These are phyloP conservation scores for Clitoria ternatea DNA, from an alignment of 306 rosid species.

Conservation along the genomic window DNA sequence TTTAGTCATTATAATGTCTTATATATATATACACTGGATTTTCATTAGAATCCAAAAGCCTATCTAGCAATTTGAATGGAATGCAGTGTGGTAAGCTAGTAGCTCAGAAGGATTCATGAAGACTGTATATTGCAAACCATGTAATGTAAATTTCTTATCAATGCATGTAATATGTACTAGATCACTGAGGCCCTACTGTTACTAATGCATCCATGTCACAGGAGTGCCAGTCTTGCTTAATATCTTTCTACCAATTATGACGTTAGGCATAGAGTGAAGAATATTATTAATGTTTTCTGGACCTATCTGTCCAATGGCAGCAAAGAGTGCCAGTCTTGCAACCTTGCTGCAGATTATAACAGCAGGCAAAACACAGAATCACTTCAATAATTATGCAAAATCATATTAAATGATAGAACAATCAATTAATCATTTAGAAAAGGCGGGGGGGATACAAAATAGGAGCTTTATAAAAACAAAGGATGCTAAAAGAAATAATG, in stretches of 20 bases:
- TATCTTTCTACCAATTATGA: background rate
- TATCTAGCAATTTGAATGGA: background rate
- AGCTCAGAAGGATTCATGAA: background rate
- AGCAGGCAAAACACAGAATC: background rate
- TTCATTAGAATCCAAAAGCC: background rate
- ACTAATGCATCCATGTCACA: background rate
- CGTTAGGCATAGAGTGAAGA: background rate
- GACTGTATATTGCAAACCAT: background rate
- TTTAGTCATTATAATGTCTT: background rate
- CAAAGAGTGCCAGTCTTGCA: background rate
- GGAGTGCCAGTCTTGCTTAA: background rate
- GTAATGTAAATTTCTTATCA: background rate
- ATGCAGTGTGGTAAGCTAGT: background rate
- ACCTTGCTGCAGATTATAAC: background rate
- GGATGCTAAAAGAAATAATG: background rate
- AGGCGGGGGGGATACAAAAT: background rate
- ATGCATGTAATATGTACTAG: background rate
- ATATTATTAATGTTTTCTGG: background rate
- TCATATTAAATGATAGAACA: background rate
- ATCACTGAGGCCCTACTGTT: background rate
- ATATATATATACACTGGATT: background rate
- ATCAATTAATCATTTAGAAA: background rate
- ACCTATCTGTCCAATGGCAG: background rate
- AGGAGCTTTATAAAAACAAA: background rate
- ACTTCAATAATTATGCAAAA: background rate